Percentiles rank a stretch among this genome's conserved stretches.
Conservation (phyloP, 768 basidiomycete genomes). For the Leccinum uliginosum region DNA sequence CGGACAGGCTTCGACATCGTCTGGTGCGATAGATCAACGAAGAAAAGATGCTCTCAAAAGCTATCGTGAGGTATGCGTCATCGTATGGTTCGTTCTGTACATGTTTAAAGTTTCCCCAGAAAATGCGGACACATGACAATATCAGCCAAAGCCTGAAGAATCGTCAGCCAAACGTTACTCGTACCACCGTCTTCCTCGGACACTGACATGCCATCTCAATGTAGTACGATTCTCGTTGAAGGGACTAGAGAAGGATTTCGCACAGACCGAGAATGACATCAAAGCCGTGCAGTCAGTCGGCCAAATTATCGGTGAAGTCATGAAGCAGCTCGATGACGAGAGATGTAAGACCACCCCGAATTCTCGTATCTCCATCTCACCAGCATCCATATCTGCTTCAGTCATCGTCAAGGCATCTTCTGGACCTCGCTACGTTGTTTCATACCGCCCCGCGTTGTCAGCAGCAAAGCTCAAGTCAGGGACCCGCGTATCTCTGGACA, state of each 20-base stretch:
- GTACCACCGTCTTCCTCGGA: background rate
- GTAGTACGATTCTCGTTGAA: conserved; percentile 89
- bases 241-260: conserved; percentile 82
- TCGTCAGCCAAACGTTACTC: conserved; percentile 45
- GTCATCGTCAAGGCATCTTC: conserved; percentile 99
- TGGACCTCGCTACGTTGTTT: conserved; percentile 97
- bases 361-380: background rate
- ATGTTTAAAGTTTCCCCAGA: conserved; percentile 46
- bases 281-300: conserved; percentile 98
- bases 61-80: conserved; percentile 61
- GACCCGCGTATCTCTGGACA: conserved; percentile 94
- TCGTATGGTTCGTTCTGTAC: background rate
- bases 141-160: conserved; percentile 88
- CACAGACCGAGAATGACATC: conserved; percentile 97
- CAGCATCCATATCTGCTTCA: conserved; percentile 20
- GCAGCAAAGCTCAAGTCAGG: conserved; percentile 88
- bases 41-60: conserved; percentile 68
- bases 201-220: background rate
- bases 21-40: conserved; percentile 63
- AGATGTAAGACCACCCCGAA: conserved; percentile 62
- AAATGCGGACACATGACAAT: conserved; percentile 89
- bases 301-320: conserved; percentile 97
- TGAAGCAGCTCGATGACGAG: conserved; percentile 98
- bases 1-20: conserved; percentile 44
- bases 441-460: conserved; percentile 91